A percentile compares a stretch with the other conserved stretches of the same genome.
These are phyloP conservation scores for Picochlorum costavermella DNA, from an alignment of 139 green algal genomes.

Conservation along the genomic window DNA sequence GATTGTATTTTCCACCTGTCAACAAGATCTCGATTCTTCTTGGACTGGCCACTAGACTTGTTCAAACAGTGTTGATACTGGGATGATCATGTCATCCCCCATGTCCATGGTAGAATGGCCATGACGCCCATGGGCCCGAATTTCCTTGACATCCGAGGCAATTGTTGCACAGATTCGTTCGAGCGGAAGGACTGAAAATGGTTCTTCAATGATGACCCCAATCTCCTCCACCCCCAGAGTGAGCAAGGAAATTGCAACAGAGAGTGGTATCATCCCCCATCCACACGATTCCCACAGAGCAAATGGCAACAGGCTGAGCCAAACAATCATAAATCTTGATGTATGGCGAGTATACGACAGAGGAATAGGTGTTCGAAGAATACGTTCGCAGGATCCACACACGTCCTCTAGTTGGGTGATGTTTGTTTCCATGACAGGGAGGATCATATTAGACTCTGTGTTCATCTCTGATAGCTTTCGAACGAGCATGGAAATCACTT, in stretches of 20 bases:
- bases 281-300: constrained; percentile 44
- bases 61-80: not conserved
- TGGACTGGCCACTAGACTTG: no score
- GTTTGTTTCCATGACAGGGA: constrained; percentile 2
- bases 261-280: constrained; percentile 30
- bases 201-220: constrained; percentile 12
- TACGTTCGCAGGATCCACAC: constrained; percentile 33
- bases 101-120: not conserved
- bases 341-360: constrained; percentile 58
- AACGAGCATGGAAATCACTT: constrained; percentile 15
- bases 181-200: constrained; percentile 21
- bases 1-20: not conserved
- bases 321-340: constrained; percentile 58
- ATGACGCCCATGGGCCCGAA: not conserved
- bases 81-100: not conserved
- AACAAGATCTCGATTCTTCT: no score
- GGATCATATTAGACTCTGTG: not conserved
- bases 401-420: constrained; percentile 13
- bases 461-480: constrained; percentile 7
- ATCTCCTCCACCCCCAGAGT: constrained; percentile 57
- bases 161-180: constrained; percentile 12
- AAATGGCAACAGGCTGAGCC: constrained; percentile 70
- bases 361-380: constrained; percentile 57
- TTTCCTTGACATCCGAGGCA: constrained; percentile 19
- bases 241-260: constrained; percentile 44